Base-by-base conservation (phyloP, 805 yeast genomes). In the Metschnikowia chrysomelidarum region DNA sequence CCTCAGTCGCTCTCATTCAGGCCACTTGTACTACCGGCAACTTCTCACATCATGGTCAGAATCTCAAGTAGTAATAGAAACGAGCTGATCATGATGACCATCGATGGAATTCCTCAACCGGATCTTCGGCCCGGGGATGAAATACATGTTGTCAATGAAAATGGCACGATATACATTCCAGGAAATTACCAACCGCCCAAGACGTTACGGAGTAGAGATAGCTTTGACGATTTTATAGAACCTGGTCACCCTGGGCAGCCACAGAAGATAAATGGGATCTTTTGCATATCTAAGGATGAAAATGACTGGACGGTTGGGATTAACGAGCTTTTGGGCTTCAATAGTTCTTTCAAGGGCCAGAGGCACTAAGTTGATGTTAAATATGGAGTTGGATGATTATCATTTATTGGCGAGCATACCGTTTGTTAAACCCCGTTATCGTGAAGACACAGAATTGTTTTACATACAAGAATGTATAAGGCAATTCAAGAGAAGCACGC, bases 251-350 rank as follows among this genome's bases (percentile, higher is more conserved):
- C 36, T 17, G 38, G 33, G 19, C 27, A 26, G 16, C 27, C 28
- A 3, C 29, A 30, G 27, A 16, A 16, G 36, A 30, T 17, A 19
- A 64, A 71, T 10, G 95, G 96, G 1, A 79, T 89, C 11, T 88
- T 93, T 80, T 89, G 97, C 60, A 81, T 91, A 3, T 86, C 95
- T 0, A 73, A 79, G 41, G 72, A 82, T 6, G 87, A 81, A 43
- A 82, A 83, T 46, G 97, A 91, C 54, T 91, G 98, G 98, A 88
- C 89, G 2, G 75, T 75, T 39, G 95, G 95, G 21, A 79, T 91
- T 36, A 91, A 89, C 52, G 89, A 86, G 49, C 69, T 89, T 40
- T 61, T 89, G 27, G 96, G 97, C 2, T 89, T 89, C 70, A 89
- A 89, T 56, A 79, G 88, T 9, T 75, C 87, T 36, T 89, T 89